Evolutionary conservation across 2,329 filamentous ascomycete genomes (phyloP).

Genomic region (Aureobasidium zeae): DNA sequence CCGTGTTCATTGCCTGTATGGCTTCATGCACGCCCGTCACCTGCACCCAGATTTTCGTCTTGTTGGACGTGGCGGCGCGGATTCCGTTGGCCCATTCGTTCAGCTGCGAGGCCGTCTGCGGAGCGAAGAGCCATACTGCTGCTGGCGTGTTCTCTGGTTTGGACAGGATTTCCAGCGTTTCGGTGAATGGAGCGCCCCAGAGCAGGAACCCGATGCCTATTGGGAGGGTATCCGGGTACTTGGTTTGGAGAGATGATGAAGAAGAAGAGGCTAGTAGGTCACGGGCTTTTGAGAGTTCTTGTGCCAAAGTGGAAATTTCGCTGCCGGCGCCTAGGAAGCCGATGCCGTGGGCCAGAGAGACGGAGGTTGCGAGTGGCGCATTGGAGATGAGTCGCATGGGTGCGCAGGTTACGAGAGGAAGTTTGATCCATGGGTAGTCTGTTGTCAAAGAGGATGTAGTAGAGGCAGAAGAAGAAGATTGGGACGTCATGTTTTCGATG

Average conservation of each 20-base stretch:
- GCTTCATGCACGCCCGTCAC: conserved; percentile 51
- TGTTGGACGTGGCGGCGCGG: conserved; percentile 26
- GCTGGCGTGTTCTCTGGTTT: conserved; percentile 42
- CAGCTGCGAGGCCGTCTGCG: conserved; percentile 34
- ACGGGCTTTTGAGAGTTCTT: conserved; percentile 23
- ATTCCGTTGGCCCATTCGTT: conserved; percentile 26
- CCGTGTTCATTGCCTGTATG: conserved; percentile 38
- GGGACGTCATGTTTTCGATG: not conserved
- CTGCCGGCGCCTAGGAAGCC: conserved; percentile 36
- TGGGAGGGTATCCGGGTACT: conserved; percentile 30
- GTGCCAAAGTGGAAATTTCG: conserved; percentile 26
- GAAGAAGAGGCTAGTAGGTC: no score
- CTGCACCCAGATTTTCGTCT: conserved; percentile 48
- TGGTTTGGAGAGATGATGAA: not conserved
- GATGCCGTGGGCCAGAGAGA: conserved; percentile 45
- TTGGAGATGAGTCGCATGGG: conserved; percentile 60
- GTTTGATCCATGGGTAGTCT: conserved; percentile 50
- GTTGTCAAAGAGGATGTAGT: conserved; percentile 11
- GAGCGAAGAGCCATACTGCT: conserved; percentile 60
- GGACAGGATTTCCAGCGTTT: conserved; percentile 42
- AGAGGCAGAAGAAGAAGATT: not conserved
- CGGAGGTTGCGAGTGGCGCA: conserved; percentile 48
- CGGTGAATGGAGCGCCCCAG: conserved; percentile 34
- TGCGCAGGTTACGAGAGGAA: conserved; percentile 51
- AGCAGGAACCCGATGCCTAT: conserved; percentile 56